Conservation (phyloP, 768 basidiomycete species). For the Agaricus subrufescens region DNA sequence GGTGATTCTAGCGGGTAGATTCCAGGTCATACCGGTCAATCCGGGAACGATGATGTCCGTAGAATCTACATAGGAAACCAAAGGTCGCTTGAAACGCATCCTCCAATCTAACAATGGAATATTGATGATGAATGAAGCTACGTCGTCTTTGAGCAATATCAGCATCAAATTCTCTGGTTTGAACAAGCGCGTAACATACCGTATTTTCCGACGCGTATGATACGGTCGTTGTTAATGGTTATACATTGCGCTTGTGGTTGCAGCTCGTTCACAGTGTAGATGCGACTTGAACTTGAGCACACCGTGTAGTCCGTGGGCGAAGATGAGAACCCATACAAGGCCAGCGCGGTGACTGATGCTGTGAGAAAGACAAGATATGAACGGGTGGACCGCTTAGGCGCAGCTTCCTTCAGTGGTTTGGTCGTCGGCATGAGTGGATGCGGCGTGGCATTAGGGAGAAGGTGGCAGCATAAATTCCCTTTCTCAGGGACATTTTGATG, state of each 20-base stretch:
- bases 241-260: slow-evolving; percentile 57
- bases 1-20: background rate
- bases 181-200: slow-evolving; percentile 29
- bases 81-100: background rate
- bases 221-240: slow-evolving; percentile 41
- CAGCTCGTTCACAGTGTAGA: slow-evolving; percentile 66
- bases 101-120: background rate
- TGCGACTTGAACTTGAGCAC: slow-evolving; percentile 46
- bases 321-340: background rate
- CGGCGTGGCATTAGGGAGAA: no score
- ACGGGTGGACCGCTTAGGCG: background rate
- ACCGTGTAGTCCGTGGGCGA: slow-evolving; percentile 37
- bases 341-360: background rate
- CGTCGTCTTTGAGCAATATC: background rate
- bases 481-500: no score
- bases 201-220: slow-evolving; percentile 44
- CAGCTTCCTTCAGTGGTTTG: background rate
- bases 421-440: background rate
- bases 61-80: slow-evolving; percentile 15
- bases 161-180: background rate
- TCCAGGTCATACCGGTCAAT: slow-evolving; percentile 49
- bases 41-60: slow-evolving; percentile 63
- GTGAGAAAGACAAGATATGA: background rate
- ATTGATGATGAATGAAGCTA: background rate
- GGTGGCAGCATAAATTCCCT: no score